Conservation (phyloP, 768 basidiomycete species). For the Russula virescens region DNA sequence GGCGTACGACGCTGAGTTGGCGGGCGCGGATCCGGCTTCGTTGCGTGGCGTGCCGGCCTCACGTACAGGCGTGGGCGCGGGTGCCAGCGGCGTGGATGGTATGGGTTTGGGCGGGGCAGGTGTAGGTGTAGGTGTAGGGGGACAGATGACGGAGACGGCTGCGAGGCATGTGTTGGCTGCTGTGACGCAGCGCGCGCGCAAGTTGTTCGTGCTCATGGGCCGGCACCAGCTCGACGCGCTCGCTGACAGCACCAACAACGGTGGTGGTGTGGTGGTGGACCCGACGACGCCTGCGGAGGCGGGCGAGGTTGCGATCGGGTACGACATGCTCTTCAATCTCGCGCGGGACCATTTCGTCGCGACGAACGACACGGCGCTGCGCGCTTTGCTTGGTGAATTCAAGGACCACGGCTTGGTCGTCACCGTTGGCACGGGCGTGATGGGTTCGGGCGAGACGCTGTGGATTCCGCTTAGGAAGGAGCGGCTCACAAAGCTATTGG, state of each 20-base stretch:
- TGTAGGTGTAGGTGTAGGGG: conserved; percentile 23
- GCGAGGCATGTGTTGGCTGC: conserved; percentile 78
- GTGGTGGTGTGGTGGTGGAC: neutral
- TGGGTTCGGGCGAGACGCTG: conserved; percentile 49
- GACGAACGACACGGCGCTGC: conserved; percentile 77
- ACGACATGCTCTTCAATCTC: conserved; percentile 63
- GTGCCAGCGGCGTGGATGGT: conserved; percentile 28
- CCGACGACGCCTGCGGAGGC: conserved; percentile 33
- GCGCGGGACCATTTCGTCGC: conserved; percentile 85
- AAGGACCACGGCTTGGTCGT: conserved; percentile 86
- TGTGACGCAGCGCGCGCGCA: conserved; percentile 82
- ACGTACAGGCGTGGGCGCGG: conserved; percentile 25
- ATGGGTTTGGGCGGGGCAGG: conserved; percentile 32
- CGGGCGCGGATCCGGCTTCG: conserved; percentile 58
- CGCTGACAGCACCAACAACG: conserved; percentile 27
- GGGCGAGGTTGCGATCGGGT: conserved; percentile 53
- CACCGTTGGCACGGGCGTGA: conserved; percentile 29
- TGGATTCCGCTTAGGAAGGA: conserved; percentile 89
- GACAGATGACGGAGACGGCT: conserved; percentile 54
- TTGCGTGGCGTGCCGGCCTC: conserved; percentile 40
- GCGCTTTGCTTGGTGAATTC: conserved; percentile 83
- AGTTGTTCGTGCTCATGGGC: conserved; percentile 70
- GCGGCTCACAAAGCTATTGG: conserved; percentile 45
- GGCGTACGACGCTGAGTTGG: conserved; percentile 75
- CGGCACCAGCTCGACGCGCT: conserved; percentile 60